phyloP scores from a whole-genome alignment of 192 early-diverging fungal genomes.

The Backusella westeae region DNA sequence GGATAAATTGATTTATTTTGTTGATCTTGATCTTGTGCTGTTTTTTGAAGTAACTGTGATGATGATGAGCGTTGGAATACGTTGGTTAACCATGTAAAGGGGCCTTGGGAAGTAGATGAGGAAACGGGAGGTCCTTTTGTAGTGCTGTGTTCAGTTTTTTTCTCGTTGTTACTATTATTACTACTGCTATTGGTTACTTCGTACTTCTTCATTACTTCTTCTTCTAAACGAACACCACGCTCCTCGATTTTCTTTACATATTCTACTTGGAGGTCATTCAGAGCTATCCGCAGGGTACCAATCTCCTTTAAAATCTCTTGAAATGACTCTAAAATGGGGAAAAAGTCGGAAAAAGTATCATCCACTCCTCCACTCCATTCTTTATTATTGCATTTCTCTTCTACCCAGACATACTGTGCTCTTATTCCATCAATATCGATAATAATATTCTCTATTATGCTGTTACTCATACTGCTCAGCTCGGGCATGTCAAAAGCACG shows the following conservation, averaged over 20 bases:
- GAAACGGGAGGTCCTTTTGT: background rate
- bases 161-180: background rate
- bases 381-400: slow-evolving; percentile 14
- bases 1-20: background rate
- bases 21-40: background rate
- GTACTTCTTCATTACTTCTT: slow-evolving; percentile 3
- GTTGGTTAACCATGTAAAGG: slow-evolving; percentile 4
- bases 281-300: slow-evolving; percentile 48
- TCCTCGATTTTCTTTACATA: slow-evolving; percentile 58
- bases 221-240: slow-evolving; percentile 6
- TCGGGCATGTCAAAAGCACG: slow-evolving; percentile 58
- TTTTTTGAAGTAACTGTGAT: background rate
- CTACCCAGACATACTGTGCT: slow-evolving; percentile 48
- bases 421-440: slow-evolving; percentile 45
- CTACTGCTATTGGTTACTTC: background rate
- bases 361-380: background rate
- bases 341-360: slow-evolving; percentile 35
- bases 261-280: slow-evolving; percentile 57
- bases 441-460: slow-evolving; percentile 55
- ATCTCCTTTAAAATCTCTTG: slow-evolving; percentile 53
- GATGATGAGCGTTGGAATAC: slow-evolving; percentile 5
- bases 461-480: slow-evolving; percentile 53
- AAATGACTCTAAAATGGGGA: slow-evolving; percentile 41
- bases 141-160: background rate
- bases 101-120: background rate